These are phyloP conservation scores for Fimicolochytrium jonesii DNA, from an alignment of 192 early-diverging fungal genomes.

Conservation along the genomic window DNA sequence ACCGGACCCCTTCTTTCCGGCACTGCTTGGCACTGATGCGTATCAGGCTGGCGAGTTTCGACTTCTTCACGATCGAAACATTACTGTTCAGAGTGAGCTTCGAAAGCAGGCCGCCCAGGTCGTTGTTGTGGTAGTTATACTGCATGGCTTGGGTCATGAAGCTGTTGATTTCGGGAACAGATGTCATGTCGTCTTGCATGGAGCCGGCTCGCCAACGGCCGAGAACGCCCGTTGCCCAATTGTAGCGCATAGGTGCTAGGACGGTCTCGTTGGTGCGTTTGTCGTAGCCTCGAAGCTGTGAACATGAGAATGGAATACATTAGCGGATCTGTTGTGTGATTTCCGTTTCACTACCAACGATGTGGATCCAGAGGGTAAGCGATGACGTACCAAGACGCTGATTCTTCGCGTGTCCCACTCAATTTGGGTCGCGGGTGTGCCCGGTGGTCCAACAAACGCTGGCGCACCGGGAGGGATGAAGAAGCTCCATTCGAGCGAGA, in stretches of 20 bases:
- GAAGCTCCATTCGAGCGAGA: constrained; percentile 16
- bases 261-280: background rate
- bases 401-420: constrained; percentile 4
- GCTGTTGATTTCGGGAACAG: constrained; percentile 13
- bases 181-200: constrained; percentile 13
- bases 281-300: constrained; percentile 9
- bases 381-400: constrained; percentile 7
- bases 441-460: background rate
- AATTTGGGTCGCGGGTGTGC: constrained; percentile 1
- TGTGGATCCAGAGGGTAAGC: background rate
- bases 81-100: background rate
- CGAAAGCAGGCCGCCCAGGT: background rate
- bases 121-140: background rate
- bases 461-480: constrained; percentile 11
- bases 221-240: constrained; percentile 10
- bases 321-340: background rate
- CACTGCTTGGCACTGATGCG: too few relatives aligned
- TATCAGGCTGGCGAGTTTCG: too few relatives aligned
- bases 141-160: constrained; percentile 7
- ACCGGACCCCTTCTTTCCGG: too few relatives aligned
- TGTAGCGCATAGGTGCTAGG: constrained; percentile 17
- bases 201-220: constrained; percentile 10
- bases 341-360: background rate
- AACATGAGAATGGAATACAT: background rate
- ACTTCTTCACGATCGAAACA: too few relatives aligned